These are phyloP conservation scores for Neurospora cerealis DNA, from an alignment of 495 filamentous ascomycete species.

Conservation along the genomic window DNA sequence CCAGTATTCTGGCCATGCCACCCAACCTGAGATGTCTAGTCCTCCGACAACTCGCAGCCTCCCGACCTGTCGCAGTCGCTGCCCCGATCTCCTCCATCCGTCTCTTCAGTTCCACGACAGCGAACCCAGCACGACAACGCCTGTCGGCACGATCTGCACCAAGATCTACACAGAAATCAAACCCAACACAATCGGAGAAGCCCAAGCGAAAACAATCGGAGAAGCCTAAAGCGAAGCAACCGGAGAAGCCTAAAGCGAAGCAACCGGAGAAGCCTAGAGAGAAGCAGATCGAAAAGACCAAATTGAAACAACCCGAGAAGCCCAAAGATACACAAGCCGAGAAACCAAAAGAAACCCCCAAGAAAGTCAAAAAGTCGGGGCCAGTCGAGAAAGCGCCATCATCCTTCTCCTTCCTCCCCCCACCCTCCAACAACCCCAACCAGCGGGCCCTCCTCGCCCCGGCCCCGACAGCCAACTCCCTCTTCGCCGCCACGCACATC, in stretches of 20 bases:
- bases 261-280: neutral
- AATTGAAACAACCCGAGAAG: neutral
- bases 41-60: constrained; percentile 1
- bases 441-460: constrained; percentile 10
- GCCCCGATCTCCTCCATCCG: constrained; percentile 1
- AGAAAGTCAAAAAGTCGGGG: neutral
- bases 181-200: neutral
- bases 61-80: neutral
- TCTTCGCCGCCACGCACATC: constrained; percentile 39
- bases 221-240: neutral
- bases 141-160: neutral
- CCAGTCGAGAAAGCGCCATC: neutral
- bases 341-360: neutral
- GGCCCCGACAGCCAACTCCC: constrained; percentile 5
- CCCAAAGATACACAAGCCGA: no score
- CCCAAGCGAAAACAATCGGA: neutral
- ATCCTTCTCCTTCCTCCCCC: constrained; percentile 20
- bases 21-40: constrained; percentile 5
- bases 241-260: neutral
- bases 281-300: neutral
- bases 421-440: constrained; percentile 25
- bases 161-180: neutral
- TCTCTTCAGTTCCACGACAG: neutral
- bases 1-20: constrained; percentile 9
- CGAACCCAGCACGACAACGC: neutral